Conservation (phyloP, 495 filamentous ascomycete species). For the Trichoderma asperelloides region DNA sequence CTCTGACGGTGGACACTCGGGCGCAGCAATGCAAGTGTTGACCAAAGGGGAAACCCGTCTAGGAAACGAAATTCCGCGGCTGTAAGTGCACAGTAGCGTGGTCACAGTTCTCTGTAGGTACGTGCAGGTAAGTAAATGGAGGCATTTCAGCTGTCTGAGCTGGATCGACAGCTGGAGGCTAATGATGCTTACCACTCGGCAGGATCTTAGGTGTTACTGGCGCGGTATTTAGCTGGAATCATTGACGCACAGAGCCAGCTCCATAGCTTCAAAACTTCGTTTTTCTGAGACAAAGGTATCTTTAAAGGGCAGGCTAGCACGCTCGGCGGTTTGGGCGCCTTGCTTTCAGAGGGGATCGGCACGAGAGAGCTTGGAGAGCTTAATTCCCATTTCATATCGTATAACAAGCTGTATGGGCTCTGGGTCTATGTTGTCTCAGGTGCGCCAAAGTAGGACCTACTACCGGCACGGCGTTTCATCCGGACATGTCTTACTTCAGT, state of each 20-base stretch:
- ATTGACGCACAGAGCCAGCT: background rate
- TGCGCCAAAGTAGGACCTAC: background rate
- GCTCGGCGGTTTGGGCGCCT: background rate
- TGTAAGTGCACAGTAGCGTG: background rate
- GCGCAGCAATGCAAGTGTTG: background rate
- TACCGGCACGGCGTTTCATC: background rate
- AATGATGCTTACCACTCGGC: background rate
- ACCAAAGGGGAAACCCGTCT: conserved; percentile 5
- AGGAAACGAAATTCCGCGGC: background rate
- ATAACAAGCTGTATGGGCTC: background rate
- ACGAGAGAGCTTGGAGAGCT: background rate
- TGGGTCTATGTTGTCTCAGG: background rate
- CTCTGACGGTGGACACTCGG: background rate
- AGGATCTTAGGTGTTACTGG: background rate
- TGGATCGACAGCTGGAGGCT: background rate
- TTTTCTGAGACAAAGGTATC: background rate
- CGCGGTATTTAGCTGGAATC: background rate
- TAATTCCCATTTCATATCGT: background rate
- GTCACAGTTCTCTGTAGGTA: background rate
- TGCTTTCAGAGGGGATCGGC: background rate
- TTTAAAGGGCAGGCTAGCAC: background rate
- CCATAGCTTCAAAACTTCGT: background rate
- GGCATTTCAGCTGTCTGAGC: background rate
- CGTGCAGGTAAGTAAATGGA: background rate
- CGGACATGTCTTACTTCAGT: background rate